Evolutionary conservation across 345 rosid species (phyloP).

Genomic region (Noccaea bulbosa): DNA sequence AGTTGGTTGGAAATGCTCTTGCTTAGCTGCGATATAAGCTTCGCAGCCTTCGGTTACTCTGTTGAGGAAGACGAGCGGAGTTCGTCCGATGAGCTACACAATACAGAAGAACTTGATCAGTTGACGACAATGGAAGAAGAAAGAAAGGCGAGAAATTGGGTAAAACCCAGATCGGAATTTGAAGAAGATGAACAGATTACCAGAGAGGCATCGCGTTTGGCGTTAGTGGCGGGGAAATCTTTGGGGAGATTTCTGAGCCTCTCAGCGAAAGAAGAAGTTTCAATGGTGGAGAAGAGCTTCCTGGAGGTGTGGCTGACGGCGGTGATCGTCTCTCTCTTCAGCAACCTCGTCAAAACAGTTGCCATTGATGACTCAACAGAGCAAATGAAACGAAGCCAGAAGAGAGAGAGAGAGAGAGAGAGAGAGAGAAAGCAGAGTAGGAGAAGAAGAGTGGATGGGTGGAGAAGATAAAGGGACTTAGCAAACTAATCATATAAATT

Average conservation of each 20-base stretch:
- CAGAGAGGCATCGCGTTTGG: conserved; percentile 68
- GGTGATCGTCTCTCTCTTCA: conserved; percentile 49
- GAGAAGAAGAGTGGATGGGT: conserved; percentile 25
- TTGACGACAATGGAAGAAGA: conserved; percentile 9
- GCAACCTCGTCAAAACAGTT: conserved; percentile 44
- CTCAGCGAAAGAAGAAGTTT: conserved; percentile 59
- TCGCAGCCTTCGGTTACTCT: conserved; percentile 89
- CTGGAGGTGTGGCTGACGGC: conserved; percentile 34
- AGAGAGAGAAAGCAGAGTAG: conserved; percentile 8
- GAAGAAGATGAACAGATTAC: conserved; percentile 39
- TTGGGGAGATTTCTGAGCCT: conserved; percentile 76
- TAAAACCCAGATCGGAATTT: conserved; percentile 7
- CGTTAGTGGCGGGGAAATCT: conserved; percentile 62
- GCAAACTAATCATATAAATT: conserved; percentile 17
- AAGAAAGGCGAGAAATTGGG: neutral
- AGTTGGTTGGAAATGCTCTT: conserved; percentile 95
- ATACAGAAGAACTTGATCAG: conserved; percentile 12
- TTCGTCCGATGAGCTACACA: conserved; percentile 75
- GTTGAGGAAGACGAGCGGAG: conserved; percentile 83
- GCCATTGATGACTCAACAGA: conserved; percentile 52
- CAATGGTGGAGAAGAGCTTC: conserved; percentile 53
- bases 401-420: conserved; percentile 16
- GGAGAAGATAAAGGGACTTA: conserved; percentile 6
- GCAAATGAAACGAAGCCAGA: neutral
- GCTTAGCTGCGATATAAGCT: conserved; percentile 87